Evolutionary conservation across 108 stramenopile species (phyloP).

Genomic region (Fragilariopsis cylindrus): DNA sequence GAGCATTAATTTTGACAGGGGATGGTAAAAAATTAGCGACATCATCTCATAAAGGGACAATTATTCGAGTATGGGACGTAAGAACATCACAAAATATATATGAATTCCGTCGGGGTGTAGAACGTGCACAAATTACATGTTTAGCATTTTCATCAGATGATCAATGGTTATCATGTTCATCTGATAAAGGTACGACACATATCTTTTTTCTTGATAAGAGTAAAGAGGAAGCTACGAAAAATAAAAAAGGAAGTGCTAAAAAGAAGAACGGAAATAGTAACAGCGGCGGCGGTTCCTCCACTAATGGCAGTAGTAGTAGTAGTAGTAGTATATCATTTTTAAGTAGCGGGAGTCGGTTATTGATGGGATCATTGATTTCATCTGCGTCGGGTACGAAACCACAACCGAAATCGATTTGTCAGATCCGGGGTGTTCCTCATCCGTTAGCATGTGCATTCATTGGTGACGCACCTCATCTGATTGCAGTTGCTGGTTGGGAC

Average conservation of each 20-base stretch:
- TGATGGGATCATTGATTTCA: conserved; percentile 23
- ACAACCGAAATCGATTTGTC: conserved; percentile 69
- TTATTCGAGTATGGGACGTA: conserved; percentile 94
- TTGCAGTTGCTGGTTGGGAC: conserved; percentile 82
- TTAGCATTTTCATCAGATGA: conserved; percentile 85
- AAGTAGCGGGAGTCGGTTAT: neutral
- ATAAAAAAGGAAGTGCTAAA: neutral
- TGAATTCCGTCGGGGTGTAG: conserved; percentile 95
- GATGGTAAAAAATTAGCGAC: conserved; percentile 92
- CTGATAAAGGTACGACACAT: conserved; percentile 96
- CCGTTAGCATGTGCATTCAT: conserved; percentile 81
- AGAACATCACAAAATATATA: conserved; percentile 55
- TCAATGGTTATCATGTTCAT: conserved; percentile 89
- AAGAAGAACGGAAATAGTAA: neutral
- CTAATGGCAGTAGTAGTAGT: neutral
- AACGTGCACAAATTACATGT: conserved; percentile 89
- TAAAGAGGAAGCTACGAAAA: conserved; percentile 26
- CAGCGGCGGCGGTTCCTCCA: neutral
- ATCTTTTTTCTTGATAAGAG: conserved; percentile 72
- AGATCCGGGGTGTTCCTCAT: conserved; percentile 80
- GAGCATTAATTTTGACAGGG: conserved; percentile 79
- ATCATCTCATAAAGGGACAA: conserved; percentile 92
- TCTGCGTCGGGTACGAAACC: conserved; percentile 21
- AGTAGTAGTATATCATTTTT: neutral
- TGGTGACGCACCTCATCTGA: conserved; percentile 65